Evolutionary conservation across 2,329 filamentous ascomycete species (phyloP).

Genomic region (Aspergillus neotritici): DNA sequence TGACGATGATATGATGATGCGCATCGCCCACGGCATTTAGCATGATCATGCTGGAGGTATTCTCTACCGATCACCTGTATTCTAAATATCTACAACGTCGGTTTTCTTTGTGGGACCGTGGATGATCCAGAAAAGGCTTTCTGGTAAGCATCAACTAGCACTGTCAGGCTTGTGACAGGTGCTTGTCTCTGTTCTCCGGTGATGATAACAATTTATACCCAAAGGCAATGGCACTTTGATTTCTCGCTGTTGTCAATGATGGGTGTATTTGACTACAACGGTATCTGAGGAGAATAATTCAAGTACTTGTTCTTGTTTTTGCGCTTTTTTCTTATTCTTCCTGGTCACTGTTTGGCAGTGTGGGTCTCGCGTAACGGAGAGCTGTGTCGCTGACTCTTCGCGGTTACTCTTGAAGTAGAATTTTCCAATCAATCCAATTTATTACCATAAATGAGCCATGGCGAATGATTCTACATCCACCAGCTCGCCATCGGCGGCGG

Average conservation of each 20-base stretch:
- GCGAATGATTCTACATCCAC: conserved; percentile 20
- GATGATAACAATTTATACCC: conserved; percentile 40
- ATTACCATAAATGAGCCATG: conserved; percentile 24
- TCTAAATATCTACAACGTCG: no score
- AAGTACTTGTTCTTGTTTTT: conserved; percentile 10
- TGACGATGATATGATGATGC: conserved; percentile 12
- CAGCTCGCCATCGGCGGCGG: conserved; percentile 11
- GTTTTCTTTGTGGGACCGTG: no score
- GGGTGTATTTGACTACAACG: conserved; percentile 79
- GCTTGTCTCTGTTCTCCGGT: conserved; percentile 29
- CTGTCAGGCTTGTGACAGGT: conserved; percentile 7
- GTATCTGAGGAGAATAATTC: conserved; percentile 70
- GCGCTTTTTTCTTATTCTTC: not conserved
- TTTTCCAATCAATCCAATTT: conserved; percentile 16
- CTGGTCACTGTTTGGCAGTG: not conserved
- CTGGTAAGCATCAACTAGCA: conserved; percentile 19
- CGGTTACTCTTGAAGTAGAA: conserved; percentile 13
- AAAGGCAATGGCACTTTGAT: conserved; percentile 46
- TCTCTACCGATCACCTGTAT: conserved; percentile 6
- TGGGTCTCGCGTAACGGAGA: conserved; percentile 13
- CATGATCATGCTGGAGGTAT: conserved; percentile 13
- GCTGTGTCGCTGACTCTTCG: conserved; percentile 21
- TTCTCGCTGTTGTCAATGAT: conserved; percentile 49
- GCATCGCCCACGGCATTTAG: conserved; percentile 9
- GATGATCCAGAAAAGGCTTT: conserved; percentile 8